Evolutionary conservation across 2,329 filamentous ascomycete genomes (phyloP).

Genomic region (Bretziella fagacearum): DNA sequence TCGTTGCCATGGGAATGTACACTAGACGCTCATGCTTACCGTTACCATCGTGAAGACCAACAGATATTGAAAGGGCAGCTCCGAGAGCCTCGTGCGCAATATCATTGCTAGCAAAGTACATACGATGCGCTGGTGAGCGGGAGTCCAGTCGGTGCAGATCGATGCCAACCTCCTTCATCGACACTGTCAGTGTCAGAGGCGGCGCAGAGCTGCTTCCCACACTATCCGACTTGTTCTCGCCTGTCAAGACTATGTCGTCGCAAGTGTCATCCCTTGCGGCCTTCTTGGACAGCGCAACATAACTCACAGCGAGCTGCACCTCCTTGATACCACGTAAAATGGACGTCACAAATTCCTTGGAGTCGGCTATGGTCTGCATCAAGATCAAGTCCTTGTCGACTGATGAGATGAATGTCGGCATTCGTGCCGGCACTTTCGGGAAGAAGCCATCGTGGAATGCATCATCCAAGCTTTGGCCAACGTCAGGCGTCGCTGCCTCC

Average conservation of each 20-base stretch:
- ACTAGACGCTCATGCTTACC: slow-evolving; percentile 71
- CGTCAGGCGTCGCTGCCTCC: not conserved
- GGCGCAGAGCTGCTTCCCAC: slow-evolving; percentile 23
- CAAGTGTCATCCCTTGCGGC: slow-evolving; percentile 38
- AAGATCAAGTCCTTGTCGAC: slow-evolving; percentile 37
- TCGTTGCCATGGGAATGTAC: slow-evolving; percentile 95
- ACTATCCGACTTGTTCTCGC: slow-evolving; percentile 36
- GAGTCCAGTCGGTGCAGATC: slow-evolving; percentile 84
- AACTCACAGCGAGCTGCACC: slow-evolving; percentile 86
- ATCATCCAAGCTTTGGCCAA: slow-evolving; percentile 4
- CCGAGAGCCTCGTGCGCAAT: slow-evolving; percentile 88
- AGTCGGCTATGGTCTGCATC: slow-evolving; percentile 74
- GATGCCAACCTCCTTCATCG: slow-evolving; percentile 91
- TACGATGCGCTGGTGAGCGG: slow-evolving; percentile 84
- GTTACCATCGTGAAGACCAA: slow-evolving; percentile 81
- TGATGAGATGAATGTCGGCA: slow-evolving; percentile 11
- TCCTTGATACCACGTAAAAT: slow-evolving; percentile 87
- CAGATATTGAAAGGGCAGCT: slow-evolving; percentile 78
- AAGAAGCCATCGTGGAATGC: slow-evolving; percentile 24
- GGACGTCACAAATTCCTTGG: slow-evolving; percentile 79
- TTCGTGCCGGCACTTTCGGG: slow-evolving; percentile 7
- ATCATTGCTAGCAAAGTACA: slow-evolving; percentile 91
- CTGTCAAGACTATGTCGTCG: not conserved
- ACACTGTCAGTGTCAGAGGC: slow-evolving; percentile 56
- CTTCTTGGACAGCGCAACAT: slow-evolving; percentile 70